Conservation (phyloP, 257 asterid genomes). For the Solanum peruvianum region DNA sequence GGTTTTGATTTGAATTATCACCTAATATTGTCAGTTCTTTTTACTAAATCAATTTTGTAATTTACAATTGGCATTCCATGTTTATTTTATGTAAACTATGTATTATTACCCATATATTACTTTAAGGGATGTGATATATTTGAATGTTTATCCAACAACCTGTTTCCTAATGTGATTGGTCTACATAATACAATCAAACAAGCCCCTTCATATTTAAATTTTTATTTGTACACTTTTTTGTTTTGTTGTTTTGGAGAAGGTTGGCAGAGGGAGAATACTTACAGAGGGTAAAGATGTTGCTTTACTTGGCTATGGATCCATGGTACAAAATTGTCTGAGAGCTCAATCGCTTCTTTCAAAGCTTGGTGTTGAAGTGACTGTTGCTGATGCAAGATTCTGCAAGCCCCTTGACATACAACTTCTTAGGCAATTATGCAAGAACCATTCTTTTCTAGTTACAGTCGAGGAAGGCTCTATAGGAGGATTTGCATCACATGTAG, state of each 20-base stretch:
- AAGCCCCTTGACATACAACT: slow-evolving; percentile 73
- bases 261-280: slow-evolving; percentile 67
- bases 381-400: slow-evolving; percentile 97
- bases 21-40: neutral
- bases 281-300: slow-evolving; percentile 68
- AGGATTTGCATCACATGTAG: slow-evolving; percentile 84
- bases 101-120: neutral
- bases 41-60: neutral
- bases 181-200: neutral
- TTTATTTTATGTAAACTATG: neutral
- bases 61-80: neutral
- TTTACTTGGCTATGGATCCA: slow-evolving; percentile 71
- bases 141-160: neutral
- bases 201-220: neutral
- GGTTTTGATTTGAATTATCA: neutral
- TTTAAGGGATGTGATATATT: neutral
- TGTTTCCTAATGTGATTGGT: neutral
- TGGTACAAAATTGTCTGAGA: slow-evolving; percentile 79
- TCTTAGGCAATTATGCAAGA: slow-evolving; percentile 46
- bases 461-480: slow-evolving; percentile 86
- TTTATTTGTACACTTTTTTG: neutral
- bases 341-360: slow-evolving; percentile 65
- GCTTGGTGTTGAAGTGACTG: slow-evolving; percentile 59
- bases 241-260: slow-evolving; percentile 19
- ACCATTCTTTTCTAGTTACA: slow-evolving; percentile 53